A percentile compares a stretch with the other conserved stretches of the same genome.
Evolutionary conservation across 1,284 basidiomycete species (phyloP).

Genomic region (Uromyces viciae-fabae): DNA sequence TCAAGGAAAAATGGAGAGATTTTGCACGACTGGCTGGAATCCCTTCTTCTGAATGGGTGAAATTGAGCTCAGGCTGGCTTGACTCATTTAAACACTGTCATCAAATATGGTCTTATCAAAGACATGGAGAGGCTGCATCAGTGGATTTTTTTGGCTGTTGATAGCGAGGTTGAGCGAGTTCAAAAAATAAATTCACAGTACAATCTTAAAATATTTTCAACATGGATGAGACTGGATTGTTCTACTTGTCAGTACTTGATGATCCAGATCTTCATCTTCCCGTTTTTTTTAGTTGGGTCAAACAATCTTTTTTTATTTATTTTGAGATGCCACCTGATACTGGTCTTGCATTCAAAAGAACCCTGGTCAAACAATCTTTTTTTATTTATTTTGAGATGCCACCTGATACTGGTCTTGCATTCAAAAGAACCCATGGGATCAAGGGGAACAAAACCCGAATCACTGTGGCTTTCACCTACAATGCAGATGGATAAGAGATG

Average conservation of each 20-base stretch:
- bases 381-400: not conserved
- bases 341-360: not conserved
- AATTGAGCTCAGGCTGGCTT: not conserved
- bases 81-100: slow-evolving; percentile 9
- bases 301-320: not conserved
- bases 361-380: not conserved
- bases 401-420: not conserved
- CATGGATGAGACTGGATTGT: slow-evolving; percentile 22
- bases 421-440: not conserved
- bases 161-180: not conserved
- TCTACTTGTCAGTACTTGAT: not conserved
- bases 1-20: slow-evolving; percentile 25
- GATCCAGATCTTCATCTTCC: no score
- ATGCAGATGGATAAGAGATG: not conserved
- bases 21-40: slow-evolving; percentile 9
- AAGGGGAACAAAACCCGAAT: not conserved
- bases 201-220: slow-evolving; percentile 6
- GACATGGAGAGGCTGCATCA: not conserved
- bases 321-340: not conserved
- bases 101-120: not conserved
- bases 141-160: not conserved
- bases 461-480: not conserved
- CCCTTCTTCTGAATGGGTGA: slow-evolving; percentile 5
- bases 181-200: not conserved
- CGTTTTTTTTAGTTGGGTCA: no score